Percentiles rank a stretch among this genome's conserved stretches.
Evolutionary conservation across 139 green algal species (phyloP).

Genomic region (Spirogloea muscicola): DNA sequence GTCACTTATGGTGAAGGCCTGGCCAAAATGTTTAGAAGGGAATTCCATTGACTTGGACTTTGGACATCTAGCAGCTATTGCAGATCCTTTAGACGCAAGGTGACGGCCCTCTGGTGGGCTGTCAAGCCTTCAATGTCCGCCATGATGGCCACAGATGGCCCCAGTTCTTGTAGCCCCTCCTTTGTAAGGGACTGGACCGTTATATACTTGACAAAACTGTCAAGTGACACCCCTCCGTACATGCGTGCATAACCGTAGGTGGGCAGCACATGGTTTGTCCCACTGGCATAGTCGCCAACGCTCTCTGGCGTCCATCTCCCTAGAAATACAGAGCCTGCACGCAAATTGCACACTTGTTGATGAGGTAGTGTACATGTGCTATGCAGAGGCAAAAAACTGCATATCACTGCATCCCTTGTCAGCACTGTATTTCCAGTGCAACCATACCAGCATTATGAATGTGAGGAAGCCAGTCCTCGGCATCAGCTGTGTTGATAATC

Average conservation of each 20-base stretch:
- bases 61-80: too few species aligned
- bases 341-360: too few species aligned
- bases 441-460: slow-evolving; percentile 76
- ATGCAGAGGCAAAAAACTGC: too few species aligned
- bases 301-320: slow-evolving; percentile 90
- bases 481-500: slow-evolving; percentile 90
- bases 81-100: slow-evolving; percentile 64
- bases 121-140: slow-evolving; percentile 91
- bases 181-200: slow-evolving; percentile 83
- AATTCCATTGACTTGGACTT: too few species aligned
- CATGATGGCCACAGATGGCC: slow-evolving; percentile 90
- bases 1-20: too few species aligned
- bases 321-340: slow-evolving; percentile 86
- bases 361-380: too few species aligned
- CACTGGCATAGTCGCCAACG: slow-evolving; percentile 95
- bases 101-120: slow-evolving; percentile 88
- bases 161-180: slow-evolving; percentile 75
- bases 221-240: slow-evolving; percentile 93
- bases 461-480: slow-evolving; percentile 75
- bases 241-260: slow-evolving; percentile 97
- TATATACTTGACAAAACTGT: slow-evolving; percentile 96
- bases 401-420: too few species aligned
- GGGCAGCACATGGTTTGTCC: slow-evolving; percentile 96
- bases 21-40: too few species aligned
- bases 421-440: too few species aligned